Conservation (phyloP, 106 monocot genomes). For the Xerophyta viscosa region DNA sequence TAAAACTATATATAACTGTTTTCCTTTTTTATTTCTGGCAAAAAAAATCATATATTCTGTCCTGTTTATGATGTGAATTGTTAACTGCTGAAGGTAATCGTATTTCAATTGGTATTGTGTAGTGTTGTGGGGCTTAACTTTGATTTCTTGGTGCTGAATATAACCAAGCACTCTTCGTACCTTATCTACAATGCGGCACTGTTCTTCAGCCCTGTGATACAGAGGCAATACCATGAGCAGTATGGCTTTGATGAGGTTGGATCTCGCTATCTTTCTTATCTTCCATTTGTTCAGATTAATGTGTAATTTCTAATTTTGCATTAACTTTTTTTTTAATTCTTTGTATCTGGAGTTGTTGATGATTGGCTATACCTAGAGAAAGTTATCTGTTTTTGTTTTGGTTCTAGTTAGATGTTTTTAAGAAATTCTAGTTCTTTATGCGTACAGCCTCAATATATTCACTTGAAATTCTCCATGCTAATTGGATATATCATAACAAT, state of each 20-base stretch:
- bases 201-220: constrained; percentile 57
- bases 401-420: no score
- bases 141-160: constrained; percentile 68
- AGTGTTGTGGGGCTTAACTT: constrained; percentile 97
- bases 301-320: background rate
- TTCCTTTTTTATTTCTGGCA: no score
- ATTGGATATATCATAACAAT: no score
- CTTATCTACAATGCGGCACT: constrained; percentile 62
- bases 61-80: background rate
- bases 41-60: background rate
- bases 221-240: constrained; percentile 59
- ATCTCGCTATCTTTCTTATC: constrained; percentile 9
- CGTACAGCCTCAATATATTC: no score
- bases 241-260: constrained; percentile 54
- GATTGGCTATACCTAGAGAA: no score
- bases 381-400: no score
- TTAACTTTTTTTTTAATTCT: background rate
- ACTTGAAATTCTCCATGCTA: no score
- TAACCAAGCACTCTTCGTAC: constrained; percentile 73
- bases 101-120: constrained; percentile 6
- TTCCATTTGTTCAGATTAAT: background rate
- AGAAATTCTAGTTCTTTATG: no score
- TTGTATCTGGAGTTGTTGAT: no score
- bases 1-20: no score
- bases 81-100: background rate